Percentiles rank a stretch among this genome's conserved stretches.
Conservation (phyloP, 495 filamentous ascomycete genomes). For the Parathielavia hyrcaniae region DNA sequence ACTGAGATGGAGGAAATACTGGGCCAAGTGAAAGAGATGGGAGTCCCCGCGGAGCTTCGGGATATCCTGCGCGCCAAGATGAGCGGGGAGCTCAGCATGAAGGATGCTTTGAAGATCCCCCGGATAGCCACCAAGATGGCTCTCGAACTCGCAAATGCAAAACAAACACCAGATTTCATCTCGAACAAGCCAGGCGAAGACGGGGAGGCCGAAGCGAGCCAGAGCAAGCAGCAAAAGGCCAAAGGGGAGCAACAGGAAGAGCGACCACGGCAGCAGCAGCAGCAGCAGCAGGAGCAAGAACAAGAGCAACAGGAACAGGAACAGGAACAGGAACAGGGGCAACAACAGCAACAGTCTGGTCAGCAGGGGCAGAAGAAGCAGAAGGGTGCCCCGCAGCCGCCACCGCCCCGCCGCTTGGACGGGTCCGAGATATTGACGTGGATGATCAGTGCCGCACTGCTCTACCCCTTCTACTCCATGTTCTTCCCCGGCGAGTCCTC, state of each 20-base stretch:
- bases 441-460: slow-evolving; percentile 9
- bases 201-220: background rate
- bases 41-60: slow-evolving; percentile 29
- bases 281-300: slow-evolving; percentile 21
- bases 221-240: slow-evolving; percentile 21
- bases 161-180: slow-evolving; percentile 9
- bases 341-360: slow-evolving; percentile 26
- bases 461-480: slow-evolving; percentile 24
- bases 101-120: slow-evolving; percentile 48
- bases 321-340: slow-evolving; percentile 15
- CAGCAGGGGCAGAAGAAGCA: slow-evolving; percentile 29
- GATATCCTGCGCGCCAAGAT: slow-evolving; percentile 36
- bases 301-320: slow-evolving; percentile 10
- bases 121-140: slow-evolving; percentile 21
- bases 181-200: slow-evolving; percentile 23
- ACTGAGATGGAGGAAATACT: slow-evolving; percentile 4
- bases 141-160: slow-evolving; percentile 6
- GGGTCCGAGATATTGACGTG: slow-evolving; percentile 16
- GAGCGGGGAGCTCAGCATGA: slow-evolving; percentile 55
- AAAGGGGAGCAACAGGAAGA: slow-evolving; percentile 12
- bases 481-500: slow-evolving; percentile 21
- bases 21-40: slow-evolving; percentile 19
- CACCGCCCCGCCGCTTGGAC: slow-evolving; percentile 8
- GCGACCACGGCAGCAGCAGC: slow-evolving; percentile 20
- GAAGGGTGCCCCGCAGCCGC: slow-evolving; percentile 3